Base-by-base conservation (phyloP, 345 rosid species). In the Linum usitatissimum region DNA sequence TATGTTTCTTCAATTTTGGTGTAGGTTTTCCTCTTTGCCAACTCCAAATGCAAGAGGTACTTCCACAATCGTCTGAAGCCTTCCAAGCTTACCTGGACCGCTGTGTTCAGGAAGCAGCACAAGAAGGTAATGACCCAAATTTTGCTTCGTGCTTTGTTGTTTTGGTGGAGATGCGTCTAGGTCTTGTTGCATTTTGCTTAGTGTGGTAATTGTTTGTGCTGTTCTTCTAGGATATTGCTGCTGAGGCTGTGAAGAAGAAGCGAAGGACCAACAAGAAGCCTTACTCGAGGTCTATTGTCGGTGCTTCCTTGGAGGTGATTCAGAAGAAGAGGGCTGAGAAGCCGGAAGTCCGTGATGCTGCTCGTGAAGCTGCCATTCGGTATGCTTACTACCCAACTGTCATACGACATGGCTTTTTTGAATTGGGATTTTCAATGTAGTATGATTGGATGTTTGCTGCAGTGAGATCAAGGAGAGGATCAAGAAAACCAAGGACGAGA, bases 41-140 rank as follows among this genome's bases (percentile, higher is more conserved):
- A 90, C 74, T 90, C 99, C 0, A 93, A 93, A 54, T 93, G 96
- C 78, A 87, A 90, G 80, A 78, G 91, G 80, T 90, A 93, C 70
- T 90, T 93, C 78, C 96, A 90, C 81, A 90, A 87, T 70, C 79
- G 88, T 28, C 64, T 87, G 80, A 92, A 90, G 90, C 97, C 96
- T 0, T 92, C 96, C 0, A 90, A 92, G 84, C 96, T 92, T 61
- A 86, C 87, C 18, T 84, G 87, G 87, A 86, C 93, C 0, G 83
- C 87, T 56, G 82, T 86, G 87, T 86, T 73, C 71, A 66, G 87
- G 68, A 84, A 86, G 76, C 85, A 86, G 42, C 89, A 84, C 65
- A 84, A 86, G 73, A 86, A 86, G 88, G 88, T 85, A 28, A 30
- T 18, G 7, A 0, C 58, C 19, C 21, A 18, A 21, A 20, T 40